Evolutionary conservation across 345 rosid species (phyloP).

Genomic region (Atalantia buxifolia): DNA sequence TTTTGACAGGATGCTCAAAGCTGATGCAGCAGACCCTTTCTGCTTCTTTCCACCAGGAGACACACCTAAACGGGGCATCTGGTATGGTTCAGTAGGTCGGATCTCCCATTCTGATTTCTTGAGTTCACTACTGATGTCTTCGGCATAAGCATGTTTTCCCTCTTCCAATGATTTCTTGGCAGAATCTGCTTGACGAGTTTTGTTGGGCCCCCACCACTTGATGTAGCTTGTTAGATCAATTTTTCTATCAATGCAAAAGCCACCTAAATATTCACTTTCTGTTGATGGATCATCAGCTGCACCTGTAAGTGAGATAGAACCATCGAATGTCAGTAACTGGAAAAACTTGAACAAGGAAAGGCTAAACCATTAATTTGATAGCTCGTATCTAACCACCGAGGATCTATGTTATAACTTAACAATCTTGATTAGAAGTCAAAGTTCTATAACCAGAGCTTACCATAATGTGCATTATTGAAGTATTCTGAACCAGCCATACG

Average conservation of each 20-base stretch:
- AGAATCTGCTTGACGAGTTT: slow-evolving; percentile 65
- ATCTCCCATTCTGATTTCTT: slow-evolving; percentile 65
- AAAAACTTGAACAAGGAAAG: neutral
- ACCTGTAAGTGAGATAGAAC: slow-evolving; percentile 26
- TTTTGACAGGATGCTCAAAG: slow-evolving; percentile 72
- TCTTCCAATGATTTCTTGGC: slow-evolving; percentile 63
- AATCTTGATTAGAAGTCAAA: neutral
- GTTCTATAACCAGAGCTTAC: slow-evolving; percentile 36
- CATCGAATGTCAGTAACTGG: neutral
- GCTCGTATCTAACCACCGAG: neutral
- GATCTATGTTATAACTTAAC: slow-evolving; percentile 5
- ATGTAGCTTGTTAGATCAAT: slow-evolving; percentile 78
- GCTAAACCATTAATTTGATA: neutral
- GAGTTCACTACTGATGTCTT: slow-evolving; percentile 74
- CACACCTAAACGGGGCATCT: slow-evolving; percentile 75
- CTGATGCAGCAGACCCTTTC: slow-evolving; percentile 54
- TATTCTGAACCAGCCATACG: slow-evolving; percentile 82
- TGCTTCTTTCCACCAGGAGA: slow-evolving; percentile 42
- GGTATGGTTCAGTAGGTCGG: slow-evolving; percentile 76
- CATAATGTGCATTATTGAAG: slow-evolving; percentile 62
- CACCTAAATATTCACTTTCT: slow-evolving; percentile 67
- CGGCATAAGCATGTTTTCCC: slow-evolving; percentile 44
- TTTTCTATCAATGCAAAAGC: slow-evolving; percentile 76
- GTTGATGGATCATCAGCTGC: slow-evolving; percentile 73
- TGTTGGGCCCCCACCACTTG: slow-evolving; percentile 92